Conservation (phyloP, 2,329 filamentous ascomycete genomes). For the Eutypa lata region DNA sequence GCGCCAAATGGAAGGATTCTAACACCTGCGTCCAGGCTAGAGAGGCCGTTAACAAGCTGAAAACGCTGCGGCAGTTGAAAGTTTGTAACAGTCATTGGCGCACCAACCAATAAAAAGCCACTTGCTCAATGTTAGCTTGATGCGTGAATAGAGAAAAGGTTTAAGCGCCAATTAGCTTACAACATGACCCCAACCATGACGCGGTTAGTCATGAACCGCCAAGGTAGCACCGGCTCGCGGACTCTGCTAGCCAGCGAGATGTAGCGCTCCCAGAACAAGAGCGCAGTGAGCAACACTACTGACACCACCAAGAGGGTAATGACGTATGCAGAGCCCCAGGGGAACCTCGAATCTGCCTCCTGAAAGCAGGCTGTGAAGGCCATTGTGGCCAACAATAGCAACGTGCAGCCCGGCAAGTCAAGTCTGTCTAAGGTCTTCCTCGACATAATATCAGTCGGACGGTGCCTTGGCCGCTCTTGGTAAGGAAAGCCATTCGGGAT, state of each 20-base stretch:
- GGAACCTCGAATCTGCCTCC: neutral
- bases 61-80: conserved; percentile 17
- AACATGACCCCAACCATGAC: conserved; percentile 12
- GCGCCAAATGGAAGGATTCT: conserved; percentile 11
- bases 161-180: conserved; percentile 4
- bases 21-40: conserved; percentile 8
- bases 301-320: neutral
- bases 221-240: conserved; percentile 19
- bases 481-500: neutral
- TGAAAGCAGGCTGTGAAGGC: neutral
- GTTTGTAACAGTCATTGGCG: neutral
- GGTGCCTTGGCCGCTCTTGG: neutral
- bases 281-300: neutral
- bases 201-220: conserved; percentile 17
- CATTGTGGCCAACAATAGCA: neutral
- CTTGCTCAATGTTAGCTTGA: neutral
- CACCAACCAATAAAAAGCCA: neutral
- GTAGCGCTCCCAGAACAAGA: conserved; percentile 5
- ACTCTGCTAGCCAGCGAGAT: neutral
- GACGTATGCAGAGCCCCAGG: neutral
- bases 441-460: neutral
- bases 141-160: neutral
- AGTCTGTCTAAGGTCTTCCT: neutral
- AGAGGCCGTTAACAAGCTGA: conserved; percentile 16
- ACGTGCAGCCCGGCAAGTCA: neutral